Evolutionary conservation across 768 basidiomycete species (phyloP).

Genomic region (Tricholoma furcatifolium): DNA sequence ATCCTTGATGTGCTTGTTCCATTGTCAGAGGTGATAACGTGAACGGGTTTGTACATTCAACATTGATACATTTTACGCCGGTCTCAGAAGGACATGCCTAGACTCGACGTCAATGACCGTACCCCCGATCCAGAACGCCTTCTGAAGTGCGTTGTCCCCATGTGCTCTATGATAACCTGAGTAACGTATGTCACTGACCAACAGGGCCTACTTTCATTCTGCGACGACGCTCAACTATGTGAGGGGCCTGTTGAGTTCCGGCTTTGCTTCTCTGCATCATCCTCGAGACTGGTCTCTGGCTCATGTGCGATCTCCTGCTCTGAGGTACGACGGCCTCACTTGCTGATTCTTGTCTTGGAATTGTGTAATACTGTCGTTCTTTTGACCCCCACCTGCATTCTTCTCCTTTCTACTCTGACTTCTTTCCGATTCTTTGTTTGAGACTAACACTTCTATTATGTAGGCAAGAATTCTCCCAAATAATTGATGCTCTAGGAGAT

Average conservation of each 20-base stretch:
- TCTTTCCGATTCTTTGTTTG: not conserved
- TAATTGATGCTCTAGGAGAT: constrained; percentile 82
- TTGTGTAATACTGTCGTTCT: not conserved
- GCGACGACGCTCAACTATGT: constrained; percentile 91
- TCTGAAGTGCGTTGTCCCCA: constrained; percentile 53
- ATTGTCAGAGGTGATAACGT: constrained; percentile 91
- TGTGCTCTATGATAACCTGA: not conserved
- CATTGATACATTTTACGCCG: not conserved
- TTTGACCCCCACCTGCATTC: not conserved
- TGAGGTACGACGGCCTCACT: constrained; percentile 43
- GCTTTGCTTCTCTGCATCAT: constrained; percentile 91
- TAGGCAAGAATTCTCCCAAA: constrained; percentile 81
- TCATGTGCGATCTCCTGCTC: constrained; percentile 83
- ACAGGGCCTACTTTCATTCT: constrained; percentile 94
- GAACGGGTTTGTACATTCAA: constrained; percentile 62
- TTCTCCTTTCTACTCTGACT: not conserved
- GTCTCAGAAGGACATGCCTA: constrained; percentile 19
- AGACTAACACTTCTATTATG: not conserved
- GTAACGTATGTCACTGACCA: not conserved
- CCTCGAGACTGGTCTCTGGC: constrained; percentile 90
- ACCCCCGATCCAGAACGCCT: constrained; percentile 89
- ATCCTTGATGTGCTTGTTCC: not conserved
- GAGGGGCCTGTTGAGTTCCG: constrained; percentile 83
- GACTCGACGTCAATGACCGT: constrained; percentile 73
- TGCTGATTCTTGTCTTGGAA: not conserved